Evolutionary conservation across 2,329 filamentous ascomycete genomes (phyloP).

Genomic region (Ophiostoma ulmi): DNA sequence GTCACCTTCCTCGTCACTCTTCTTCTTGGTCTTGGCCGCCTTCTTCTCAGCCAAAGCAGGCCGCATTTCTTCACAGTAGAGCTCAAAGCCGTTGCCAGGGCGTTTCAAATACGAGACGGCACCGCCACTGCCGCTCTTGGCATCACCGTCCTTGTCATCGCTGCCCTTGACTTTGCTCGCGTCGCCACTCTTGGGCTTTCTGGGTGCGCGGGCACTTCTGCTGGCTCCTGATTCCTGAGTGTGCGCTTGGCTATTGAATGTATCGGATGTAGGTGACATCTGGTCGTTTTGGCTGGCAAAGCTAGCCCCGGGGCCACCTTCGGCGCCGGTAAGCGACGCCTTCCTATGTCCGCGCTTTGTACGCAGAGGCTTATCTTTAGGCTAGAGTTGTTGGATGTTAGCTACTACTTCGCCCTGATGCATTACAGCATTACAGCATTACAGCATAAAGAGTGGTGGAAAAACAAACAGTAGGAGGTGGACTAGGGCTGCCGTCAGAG

Average conservation of each 20-base stretch:
- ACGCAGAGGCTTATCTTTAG: conserved; percentile 71
- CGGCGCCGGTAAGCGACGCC: conserved; percentile 43
- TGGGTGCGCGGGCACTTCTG: conserved; percentile 26
- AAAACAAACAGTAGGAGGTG: conserved; percentile 66
- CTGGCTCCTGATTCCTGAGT: conserved; percentile 37
- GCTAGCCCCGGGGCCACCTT: conserved; percentile 7
- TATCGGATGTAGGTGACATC: conserved; percentile 47
- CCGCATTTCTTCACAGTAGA: conserved; percentile 50
- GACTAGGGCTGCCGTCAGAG: conserved; percentile 72
- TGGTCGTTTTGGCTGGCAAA: conserved; percentile 5
- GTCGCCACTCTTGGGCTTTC: conserved; percentile 36
- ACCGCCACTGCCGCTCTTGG: conserved; percentile 31
- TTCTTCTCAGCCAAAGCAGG: conserved; percentile 42
- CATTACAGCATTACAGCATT: neutral
- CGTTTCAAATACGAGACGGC: neutral
- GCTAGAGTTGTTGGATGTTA: conserved; percentile 41
- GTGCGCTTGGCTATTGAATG: conserved; percentile 37
- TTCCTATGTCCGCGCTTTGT: conserved; percentile 69
- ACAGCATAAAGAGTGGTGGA: neutral
- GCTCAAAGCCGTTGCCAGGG: conserved; percentile 48
- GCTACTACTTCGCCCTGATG: neutral
- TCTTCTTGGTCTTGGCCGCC: conserved; percentile 33
- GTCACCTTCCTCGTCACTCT: conserved; percentile 33
- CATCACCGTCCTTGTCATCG: conserved; percentile 6
- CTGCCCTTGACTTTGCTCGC: conserved; percentile 31